These are phyloP conservation scores for Pittosporum tobira DNA, from an alignment of 129 eudicot species.

Conservation along the genomic window DNA sequence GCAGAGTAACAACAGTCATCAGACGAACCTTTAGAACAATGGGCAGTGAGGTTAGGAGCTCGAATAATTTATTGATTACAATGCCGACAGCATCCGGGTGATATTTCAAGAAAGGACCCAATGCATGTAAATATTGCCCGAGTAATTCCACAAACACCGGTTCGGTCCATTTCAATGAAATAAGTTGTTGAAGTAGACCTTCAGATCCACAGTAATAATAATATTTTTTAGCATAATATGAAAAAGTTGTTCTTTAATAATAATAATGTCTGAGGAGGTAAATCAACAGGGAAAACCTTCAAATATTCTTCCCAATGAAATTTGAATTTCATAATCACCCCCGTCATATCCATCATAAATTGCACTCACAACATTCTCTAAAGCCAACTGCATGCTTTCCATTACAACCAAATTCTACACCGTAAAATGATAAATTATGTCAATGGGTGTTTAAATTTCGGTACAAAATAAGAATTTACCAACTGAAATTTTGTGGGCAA, in stretches of 20 bases:
- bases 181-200: constrained; percentile 88
- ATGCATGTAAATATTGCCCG: constrained; percentile 78
- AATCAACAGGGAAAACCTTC: constrained; percentile 66
- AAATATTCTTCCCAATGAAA: constrained; percentile 52
- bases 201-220: constrained; percentile 31
- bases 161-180: constrained; percentile 81
- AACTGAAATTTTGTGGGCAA: neutral
- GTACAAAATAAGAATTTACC: neutral
- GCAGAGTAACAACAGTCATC: too few relatives aligned
- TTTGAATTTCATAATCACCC: constrained; percentile 42
- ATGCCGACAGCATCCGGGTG: constrained; percentile 73
- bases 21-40: constrained; percentile 55
- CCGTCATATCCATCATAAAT: constrained; percentile 57
- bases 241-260: constrained; percentile 9
- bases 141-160: constrained; percentile 75
- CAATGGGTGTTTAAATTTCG: constrained; percentile 8
- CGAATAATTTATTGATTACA: constrained; percentile 82
- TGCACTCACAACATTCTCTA: constrained; percentile 60
- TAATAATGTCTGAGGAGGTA: constrained; percentile 6
- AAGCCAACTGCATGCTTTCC: constrained; percentile 81
- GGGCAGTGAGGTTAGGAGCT: constrained; percentile 79
- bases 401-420: constrained; percentile 59
- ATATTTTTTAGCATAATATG: constrained; percentile 24
- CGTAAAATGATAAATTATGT: constrained; percentile 11
- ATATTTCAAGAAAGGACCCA: constrained; percentile 89